phyloP scores from a whole-genome alignment of 129 eudicot species.

The Pseudognaphalium luteoalbum region DNA sequence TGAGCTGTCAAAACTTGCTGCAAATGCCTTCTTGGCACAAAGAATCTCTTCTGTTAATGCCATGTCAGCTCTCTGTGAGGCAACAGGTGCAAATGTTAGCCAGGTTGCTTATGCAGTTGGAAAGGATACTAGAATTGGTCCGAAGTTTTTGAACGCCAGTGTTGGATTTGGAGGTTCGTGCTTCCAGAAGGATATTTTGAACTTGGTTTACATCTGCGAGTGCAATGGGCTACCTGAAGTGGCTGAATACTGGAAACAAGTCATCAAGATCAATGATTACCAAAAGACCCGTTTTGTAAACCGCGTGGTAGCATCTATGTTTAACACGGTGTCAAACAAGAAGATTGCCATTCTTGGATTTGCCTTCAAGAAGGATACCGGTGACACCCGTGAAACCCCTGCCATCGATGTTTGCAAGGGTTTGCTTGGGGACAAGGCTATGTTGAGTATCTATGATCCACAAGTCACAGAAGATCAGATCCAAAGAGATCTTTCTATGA shows the following conservation, averaged over 20 bases:
- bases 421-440: constrained; percentile 77
- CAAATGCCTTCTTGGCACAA: constrained; percentile 90
- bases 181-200: constrained; percentile 84
- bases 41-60: constrained; percentile 89
- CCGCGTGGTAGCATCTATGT: constrained; percentile 94
- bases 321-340: constrained; percentile 81
- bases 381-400: constrained; percentile 88
- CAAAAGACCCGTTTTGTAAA: constrained; percentile 84
- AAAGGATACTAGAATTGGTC: constrained; percentile 77
- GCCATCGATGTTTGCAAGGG: constrained; percentile 92
- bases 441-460: constrained; percentile 79
- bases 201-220: constrained; percentile 86
- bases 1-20: constrained; percentile 90
- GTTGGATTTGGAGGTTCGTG: constrained; percentile 94
- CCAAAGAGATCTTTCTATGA: constrained; percentile 78
- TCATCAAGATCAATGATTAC: constrained; percentile 83
- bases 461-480: constrained; percentile 92
- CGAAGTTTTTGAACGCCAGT: constrained; percentile 77
- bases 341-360: constrained; percentile 82
- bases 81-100: constrained; percentile 81
- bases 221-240: constrained; percentile 92
- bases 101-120: constrained; percentile 83
- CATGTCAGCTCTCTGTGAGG: constrained; percentile 92
- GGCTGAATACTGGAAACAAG: constrained; percentile 95
- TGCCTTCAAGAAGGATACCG: constrained; percentile 86